A percentile compares a stretch with the other conserved stretches of the same genome.
phyloP scores from a whole-genome alignment of 176 grass and related monocot species.

The Raddia guianensis region DNA sequence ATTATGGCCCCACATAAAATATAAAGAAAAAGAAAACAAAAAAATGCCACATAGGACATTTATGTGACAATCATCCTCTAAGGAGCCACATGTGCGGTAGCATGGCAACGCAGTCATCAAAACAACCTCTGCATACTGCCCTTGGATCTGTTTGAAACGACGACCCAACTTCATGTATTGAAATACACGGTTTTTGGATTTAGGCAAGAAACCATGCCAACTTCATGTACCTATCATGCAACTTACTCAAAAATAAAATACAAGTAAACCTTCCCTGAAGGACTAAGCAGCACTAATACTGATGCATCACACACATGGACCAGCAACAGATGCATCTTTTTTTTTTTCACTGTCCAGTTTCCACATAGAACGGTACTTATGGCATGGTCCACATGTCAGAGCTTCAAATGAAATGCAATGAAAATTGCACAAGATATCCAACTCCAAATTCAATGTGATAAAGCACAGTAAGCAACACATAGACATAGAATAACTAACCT shows the following conservation, averaged over 20 bases:
- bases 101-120: too few species aligned
- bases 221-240: too few species aligned
- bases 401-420: slow-evolving; percentile 9
- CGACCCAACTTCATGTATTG: too few species aligned
- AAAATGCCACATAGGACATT: too few species aligned
- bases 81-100: too few species aligned
- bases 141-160: too few species aligned
- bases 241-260: not conserved
- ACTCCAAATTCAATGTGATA: slow-evolving; percentile 3
- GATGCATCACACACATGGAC: not conserved
- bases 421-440: not conserved
- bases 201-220: too few species aligned
- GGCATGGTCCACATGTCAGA: not conserved
- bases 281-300: slow-evolving; percentile 4
- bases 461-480: not conserved
- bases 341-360: not conserved
- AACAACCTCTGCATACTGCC: too few species aligned
- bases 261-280: not conserved
- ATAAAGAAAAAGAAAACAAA: too few species aligned
- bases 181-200: too few species aligned
- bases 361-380: not conserved
- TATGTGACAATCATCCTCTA: too few species aligned
- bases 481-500: slow-evolving; percentile 53
- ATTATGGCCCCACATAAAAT: too few species aligned
- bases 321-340: not conserved